Percentiles rank a stretch among this genome's conserved stretches.
phyloP scores from a whole-genome alignment of 306 rosid species.

The Acacia melanoxylon region DNA sequence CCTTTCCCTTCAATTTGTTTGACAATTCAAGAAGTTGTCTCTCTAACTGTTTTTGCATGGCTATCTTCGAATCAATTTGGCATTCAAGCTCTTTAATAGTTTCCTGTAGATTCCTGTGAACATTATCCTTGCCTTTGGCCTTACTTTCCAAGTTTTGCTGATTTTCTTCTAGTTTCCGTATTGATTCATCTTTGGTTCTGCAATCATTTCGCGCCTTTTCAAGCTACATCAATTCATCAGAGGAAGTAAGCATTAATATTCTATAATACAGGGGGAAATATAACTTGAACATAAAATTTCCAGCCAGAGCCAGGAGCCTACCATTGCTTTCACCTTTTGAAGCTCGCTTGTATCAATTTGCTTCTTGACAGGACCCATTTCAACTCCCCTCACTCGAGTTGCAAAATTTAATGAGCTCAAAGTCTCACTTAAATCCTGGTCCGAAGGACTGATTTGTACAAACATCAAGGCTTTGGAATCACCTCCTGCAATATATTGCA shows the following conservation, averaged over 20 bases:
- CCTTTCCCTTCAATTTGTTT: constrained; percentile 65
- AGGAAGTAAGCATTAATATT: constrained; percentile 2
- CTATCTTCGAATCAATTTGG: constrained; percentile 62
- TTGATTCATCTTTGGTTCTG: constrained; percentile 69
- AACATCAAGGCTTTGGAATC: constrained; percentile 87
- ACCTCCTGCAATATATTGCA: constrained; percentile 61
- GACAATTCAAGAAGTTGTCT: constrained; percentile 69
- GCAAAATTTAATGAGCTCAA: constrained; percentile 84
- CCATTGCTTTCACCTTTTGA: constrained; percentile 73
- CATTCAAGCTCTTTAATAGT: constrained; percentile 84
- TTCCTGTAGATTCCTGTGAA: constrained; percentile 60
- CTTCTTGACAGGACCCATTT: constrained; percentile 84
- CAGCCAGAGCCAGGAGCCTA: constrained; percentile 35
- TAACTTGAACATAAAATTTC: background rate
- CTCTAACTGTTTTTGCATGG: constrained; percentile 68
- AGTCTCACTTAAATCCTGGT: constrained; percentile 82
- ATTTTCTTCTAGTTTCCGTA: constrained; percentile 75
- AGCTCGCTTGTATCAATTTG: constrained; percentile 78
- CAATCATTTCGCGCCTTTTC: constrained; percentile 75
- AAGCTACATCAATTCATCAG: constrained; percentile 51
- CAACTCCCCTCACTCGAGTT: constrained; percentile 84
- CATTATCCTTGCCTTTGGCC: constrained; percentile 73
- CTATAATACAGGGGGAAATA: background rate
- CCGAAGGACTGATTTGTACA: constrained; percentile 91
- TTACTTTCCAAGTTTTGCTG: constrained; percentile 72